Base-by-base conservation (phyloP, 2,329 filamentous ascomycete species). In the Claviceps sp. region DNA sequence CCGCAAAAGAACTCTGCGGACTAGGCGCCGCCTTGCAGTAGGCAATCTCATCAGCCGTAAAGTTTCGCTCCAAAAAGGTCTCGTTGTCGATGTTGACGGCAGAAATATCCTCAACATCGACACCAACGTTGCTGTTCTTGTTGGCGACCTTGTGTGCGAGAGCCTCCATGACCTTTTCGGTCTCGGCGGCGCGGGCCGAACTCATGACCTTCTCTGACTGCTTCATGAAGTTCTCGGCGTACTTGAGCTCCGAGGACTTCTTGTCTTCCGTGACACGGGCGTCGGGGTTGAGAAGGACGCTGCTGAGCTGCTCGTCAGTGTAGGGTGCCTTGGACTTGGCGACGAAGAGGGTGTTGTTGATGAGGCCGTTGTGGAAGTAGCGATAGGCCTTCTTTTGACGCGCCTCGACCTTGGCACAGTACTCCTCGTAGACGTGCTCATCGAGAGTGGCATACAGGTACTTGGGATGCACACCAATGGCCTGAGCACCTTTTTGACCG, bases 361-460 rank as follows among this genome's bases (percentile, higher is more conserved):
- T 90, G 68, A 98, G 78, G 57, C 91, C 90, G 62, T 95, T 95
- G 75, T 98, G 94, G 83, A 94, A 95, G 81, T 88, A 97, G 58
- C 93, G 82, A 78, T 98, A 98, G 0, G 93, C 89, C 76, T 91
- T 96, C 88, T 96, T 97, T 71, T 98, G 94, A 57, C 93, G 82
- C 41, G 89, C 84, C 63, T 89, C 85, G 18, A 97, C 89, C 79
- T 95, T 97, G 64, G 75, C 72, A 66, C 84, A 85, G 78, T 98
- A 98, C 53, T 81, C 74, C 54, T 81, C 72, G 70, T 89, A 98
- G 49, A 87, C 85, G 47, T 83, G 74, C 71, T 91, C 80, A 64
- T 97, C 91, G 49, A 98, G 85, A n/a, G 88, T 85, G 48, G 93
- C 93, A 62, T 85, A 98, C 53, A 98, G 80, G 70, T 97, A 98